Evolutionary conservation across 2,329 filamentous ascomycete genomes (phyloP), one percentile per base, ranked within the genome.

Genomic region (Fusarium acutatum): DNA sequence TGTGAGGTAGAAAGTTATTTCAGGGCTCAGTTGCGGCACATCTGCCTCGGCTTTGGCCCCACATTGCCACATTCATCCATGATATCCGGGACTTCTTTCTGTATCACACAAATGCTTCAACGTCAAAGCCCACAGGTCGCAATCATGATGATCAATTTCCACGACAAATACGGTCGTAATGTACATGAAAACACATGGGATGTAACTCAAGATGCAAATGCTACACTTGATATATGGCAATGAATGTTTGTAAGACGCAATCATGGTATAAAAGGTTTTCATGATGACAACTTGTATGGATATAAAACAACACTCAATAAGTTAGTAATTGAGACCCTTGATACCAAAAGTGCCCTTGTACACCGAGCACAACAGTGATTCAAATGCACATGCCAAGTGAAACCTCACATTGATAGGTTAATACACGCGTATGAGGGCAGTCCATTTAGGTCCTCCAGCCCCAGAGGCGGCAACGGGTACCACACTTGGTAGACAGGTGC

Each of bases 381-480:
- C 62, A 62, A 28, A 58, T 41, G 28, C 57, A 52, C 66, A 38
- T 60, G 50, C 66, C 52, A 69, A 59, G 66, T 65, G 46, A 56
- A 52, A n/a, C 14, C 32, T 28, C 40, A 12, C 41, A 53, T 43
- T 73, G 52, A 73, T 73, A 73, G 70, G 66, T 26, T 28, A 10
- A 35, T 30, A 46, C 46, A 66, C 43, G 50, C 52, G 43, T 53
- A 43, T 49, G 24, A 49, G 54, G 54, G n/a, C 15, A 26, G 54
- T 46, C 30, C 49, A 56, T 52, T 43, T 49, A 34, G 28, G 30
- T 50, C 30, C 53, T 64, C 44, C 34, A 34, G 34, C 22, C 34
- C 30, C 18, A 13, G 32, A 34, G 49, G 69, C 70, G 60, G 70
- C 57, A 52, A 59, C 71, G 70, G 71, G 71, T 73, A 71, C 71